A percentile compares a stretch with the other conserved stretches of the same genome.
Conservation (phyloP, 2,329 filamentous ascomycete species). For the Gremmenia infestans region DNA sequence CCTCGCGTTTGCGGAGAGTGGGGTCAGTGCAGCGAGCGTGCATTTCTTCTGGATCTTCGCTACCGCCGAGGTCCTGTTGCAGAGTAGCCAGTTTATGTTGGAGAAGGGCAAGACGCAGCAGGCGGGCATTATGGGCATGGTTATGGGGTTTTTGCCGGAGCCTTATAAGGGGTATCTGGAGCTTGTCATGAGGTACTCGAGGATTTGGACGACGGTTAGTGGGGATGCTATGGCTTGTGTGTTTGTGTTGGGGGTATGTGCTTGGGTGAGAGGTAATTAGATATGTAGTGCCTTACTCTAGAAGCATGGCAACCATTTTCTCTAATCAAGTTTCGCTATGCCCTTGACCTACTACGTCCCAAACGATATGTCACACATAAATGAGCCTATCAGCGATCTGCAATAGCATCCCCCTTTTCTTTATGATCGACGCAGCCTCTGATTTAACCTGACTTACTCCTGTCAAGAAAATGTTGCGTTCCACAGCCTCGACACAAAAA, state of each 20-base stretch:
- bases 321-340: too few relatives aligned
- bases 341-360: too few relatives aligned
- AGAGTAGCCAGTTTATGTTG: conserved; percentile 66
- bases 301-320: not conserved
- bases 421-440: too few relatives aligned
- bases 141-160: conserved; percentile 61
- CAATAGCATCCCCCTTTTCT: too few relatives aligned
- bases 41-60: conserved; percentile 78
- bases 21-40: conserved; percentile 36
- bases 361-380: too few relatives aligned
- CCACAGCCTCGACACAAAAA: too few relatives aligned
- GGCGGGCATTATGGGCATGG: conserved; percentile 57
- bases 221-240: conserved; percentile 70
- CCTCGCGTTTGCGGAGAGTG: conserved; percentile 20
- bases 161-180: conserved; percentile 57
- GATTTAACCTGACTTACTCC: too few relatives aligned
- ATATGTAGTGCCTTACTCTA: not conserved
- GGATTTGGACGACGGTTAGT: conserved; percentile 67
- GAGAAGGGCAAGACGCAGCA: conserved; percentile 55
- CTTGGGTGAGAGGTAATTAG: conserved; percentile 25
- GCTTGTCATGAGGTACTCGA: conserved; percentile 58
- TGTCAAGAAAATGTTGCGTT: too few relatives aligned
- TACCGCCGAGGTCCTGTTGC: conserved; percentile 67
- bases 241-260: conserved; percentile 57
- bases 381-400: too few relatives aligned